Conservation (phyloP, 257 asterid species). For the Orobanche coerulescens region DNA sequence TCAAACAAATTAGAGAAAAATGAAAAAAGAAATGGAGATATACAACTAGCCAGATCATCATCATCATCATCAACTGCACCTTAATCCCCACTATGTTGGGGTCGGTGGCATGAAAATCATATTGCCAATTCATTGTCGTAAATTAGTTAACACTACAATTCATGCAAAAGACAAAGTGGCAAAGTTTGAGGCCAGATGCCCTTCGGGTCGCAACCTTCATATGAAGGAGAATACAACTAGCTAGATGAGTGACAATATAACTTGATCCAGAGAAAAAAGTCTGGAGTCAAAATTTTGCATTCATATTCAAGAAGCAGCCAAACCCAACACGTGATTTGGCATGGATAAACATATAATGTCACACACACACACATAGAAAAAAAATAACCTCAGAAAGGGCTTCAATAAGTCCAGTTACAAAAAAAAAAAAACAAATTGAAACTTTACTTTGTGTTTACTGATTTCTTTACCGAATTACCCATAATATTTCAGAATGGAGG, state of each 20-base stretch:
- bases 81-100: too few relatives aligned
- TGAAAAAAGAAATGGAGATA: not conserved
- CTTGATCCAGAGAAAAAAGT: not conserved
- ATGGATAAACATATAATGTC: not conserved
- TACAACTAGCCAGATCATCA: constrained; percentile 12
- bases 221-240: constrained; percentile 12
- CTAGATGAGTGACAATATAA: not conserved
- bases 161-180: too few relatives aligned
- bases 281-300: constrained; percentile 12
- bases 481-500: not conserved
- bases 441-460: not conserved
- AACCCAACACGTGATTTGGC: constrained; percentile 4
- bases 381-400: not conserved
- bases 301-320: constrained; percentile 12
- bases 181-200: too few relatives aligned
- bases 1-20: constrained; percentile 13
- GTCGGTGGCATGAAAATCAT: too few relatives aligned
- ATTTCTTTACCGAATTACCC: not conserved
- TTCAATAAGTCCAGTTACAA: constrained; percentile 3
- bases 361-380: not conserved
- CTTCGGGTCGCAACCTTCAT: too few relatives aligned
- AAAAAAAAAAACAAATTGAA: not conserved
- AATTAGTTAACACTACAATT: too few relatives aligned
- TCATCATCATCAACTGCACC: too few relatives aligned
- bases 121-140: too few relatives aligned